Evolutionary conservation across 148 eudicot genomes (phyloP).

Genomic region (Rhododendron simsii): DNA sequence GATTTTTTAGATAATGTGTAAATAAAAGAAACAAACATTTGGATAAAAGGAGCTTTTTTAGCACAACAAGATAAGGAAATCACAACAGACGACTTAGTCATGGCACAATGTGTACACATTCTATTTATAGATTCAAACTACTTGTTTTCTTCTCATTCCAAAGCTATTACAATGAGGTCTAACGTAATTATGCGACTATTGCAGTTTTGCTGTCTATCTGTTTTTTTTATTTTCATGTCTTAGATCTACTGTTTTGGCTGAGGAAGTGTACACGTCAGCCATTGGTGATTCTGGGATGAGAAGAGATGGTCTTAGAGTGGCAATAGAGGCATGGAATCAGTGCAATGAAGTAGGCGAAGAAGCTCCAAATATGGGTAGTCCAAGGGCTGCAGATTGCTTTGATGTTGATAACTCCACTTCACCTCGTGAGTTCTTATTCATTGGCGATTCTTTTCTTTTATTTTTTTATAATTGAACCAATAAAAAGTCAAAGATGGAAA

Average conservation of each 20-base stretch:
- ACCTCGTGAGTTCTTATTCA: not conserved
- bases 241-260: not conserved
- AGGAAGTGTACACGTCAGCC: not conserved
- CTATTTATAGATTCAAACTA: not conserved
- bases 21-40: not conserved
- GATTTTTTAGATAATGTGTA: not conserved
- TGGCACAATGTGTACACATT: no score
- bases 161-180: not conserved
- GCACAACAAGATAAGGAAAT: no score
- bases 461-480: no score
- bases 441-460: no score
- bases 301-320: slow-evolving; percentile 29
- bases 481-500: no score
- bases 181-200: not conserved
- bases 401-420: slow-evolving; percentile 9
- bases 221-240: not conserved
- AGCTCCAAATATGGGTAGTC: slow-evolving; percentile 34
- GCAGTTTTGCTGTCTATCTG: not conserved
- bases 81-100: no score
- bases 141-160: not conserved
- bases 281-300: slow-evolving; percentile 32
- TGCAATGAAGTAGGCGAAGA: slow-evolving; percentile 35
- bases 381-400: slow-evolving; percentile 30
- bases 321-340: slow-evolving; percentile 33
- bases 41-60: no score